phyloP scores from a whole-genome alignment of 352 stramenopile species.

The Phytophthora capsici region DNA sequence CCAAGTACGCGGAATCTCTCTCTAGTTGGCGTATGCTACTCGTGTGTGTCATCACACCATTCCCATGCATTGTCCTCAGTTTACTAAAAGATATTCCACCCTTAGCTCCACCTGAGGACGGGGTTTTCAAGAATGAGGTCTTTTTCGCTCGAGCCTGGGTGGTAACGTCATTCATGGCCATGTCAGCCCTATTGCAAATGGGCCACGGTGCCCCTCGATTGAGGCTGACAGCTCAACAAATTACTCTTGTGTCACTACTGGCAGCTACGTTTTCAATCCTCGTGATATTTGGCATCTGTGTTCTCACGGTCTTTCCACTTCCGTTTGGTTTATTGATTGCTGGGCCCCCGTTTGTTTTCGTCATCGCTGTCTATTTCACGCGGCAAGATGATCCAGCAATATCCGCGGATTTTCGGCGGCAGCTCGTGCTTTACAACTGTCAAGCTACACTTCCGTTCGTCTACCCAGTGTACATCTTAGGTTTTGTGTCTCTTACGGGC shows the following conservation, averaged over 20 bases:
- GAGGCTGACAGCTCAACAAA: constrained; percentile 8
- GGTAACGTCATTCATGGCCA: constrained; percentile 15
- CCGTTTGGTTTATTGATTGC: constrained; percentile 47
- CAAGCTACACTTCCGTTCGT: constrained; percentile 34
- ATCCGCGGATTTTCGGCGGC: constrained; percentile 15
- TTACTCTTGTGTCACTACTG: constrained; percentile 11
- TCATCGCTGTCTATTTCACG: constrained; percentile 21
- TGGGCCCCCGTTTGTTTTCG: constrained; percentile 10
- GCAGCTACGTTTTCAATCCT: constrained; percentile 15
- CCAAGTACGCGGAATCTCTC: not conserved
- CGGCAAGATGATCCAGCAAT: constrained; percentile 9
- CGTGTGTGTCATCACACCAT: constrained; percentile 33
- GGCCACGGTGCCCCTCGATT: no score
- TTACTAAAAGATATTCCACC: constrained; percentile 37
- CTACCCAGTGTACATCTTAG: constrained; percentile 53
- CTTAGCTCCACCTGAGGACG: constrained; percentile 24
- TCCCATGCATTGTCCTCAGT: no score
- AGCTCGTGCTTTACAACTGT: constrained; percentile 24
- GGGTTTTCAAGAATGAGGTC: constrained; percentile 40
- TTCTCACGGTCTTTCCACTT: no score
- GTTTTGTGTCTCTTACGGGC: constrained; percentile 33
- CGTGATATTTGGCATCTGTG: constrained; percentile 16
- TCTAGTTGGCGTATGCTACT: not conserved
- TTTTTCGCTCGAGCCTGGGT: constrained; percentile 37
- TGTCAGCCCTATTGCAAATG: no score